These are phyloP conservation scores for Neospermospora avenae DNA, from an alignment of 2,329 filamentous ascomycete species.

Conservation along the genomic window DNA sequence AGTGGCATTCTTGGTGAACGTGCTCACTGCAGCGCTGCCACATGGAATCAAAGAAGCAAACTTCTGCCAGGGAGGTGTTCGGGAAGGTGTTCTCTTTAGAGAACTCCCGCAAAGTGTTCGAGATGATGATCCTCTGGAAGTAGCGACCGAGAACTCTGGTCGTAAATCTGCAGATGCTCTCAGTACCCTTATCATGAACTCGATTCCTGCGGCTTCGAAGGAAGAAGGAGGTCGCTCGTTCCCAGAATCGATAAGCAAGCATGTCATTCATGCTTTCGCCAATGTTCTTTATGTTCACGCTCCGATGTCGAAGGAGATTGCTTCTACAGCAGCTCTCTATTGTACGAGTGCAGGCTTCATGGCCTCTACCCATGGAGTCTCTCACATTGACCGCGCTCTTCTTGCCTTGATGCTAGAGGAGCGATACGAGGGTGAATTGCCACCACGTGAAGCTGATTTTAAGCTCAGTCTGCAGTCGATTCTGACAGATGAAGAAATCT, in stretches of 20 bases:
- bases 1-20: constrained; percentile 63
- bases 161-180: constrained; percentile 46
- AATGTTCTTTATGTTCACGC: constrained; percentile 56
- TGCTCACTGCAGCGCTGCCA: constrained; percentile 57
- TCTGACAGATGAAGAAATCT: constrained; percentile 51
- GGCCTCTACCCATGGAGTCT: constrained; percentile 58
- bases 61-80: constrained; percentile 69
- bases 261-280: constrained; percentile 53
- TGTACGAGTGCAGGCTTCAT: constrained; percentile 62
- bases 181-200: constrained; percentile 44
- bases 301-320: constrained; percentile 49
- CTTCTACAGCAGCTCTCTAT: constrained; percentile 57
- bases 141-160: constrained; percentile 54
- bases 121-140: constrained; percentile 54
- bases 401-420: constrained; percentile 62
- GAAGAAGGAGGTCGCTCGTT: constrained; percentile 25
- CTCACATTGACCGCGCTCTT: constrained; percentile 57
- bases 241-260: constrained; percentile 42
- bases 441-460: constrained; percentile 54
- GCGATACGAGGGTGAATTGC: constrained; percentile 60
- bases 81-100: constrained; percentile 63
- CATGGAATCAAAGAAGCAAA: constrained; percentile 55
- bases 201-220: constrained; percentile 40
- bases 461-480: constrained; percentile 51
- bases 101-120: constrained; percentile 46